These are phyloP conservation scores for Aspergillus leporis DNA, from an alignment of 495 filamentous ascomycete genomes.

Conservation along the genomic window DNA sequence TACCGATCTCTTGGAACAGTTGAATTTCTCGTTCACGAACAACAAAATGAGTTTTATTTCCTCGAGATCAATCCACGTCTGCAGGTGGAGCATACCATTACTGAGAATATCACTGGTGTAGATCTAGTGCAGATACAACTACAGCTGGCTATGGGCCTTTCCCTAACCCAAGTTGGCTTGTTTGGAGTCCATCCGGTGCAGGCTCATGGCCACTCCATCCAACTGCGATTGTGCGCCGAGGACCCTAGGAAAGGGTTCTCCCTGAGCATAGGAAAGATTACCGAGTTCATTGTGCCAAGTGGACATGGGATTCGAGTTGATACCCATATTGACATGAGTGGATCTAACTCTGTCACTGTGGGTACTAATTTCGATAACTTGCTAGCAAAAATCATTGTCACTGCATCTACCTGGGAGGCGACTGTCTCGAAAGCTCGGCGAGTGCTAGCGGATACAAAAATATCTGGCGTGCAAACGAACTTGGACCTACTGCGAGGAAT, in stretches of 20 bases:
- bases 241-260: constrained; percentile 52
- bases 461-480: constrained; percentile 58
- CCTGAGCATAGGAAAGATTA: constrained; percentile 59
- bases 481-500: constrained; percentile 54
- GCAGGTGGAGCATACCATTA: constrained; percentile 58
- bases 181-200: constrained; percentile 31
- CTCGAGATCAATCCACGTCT: constrained; percentile 65
- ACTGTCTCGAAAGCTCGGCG: constrained; percentile 52
- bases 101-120: constrained; percentile 53
- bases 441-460: constrained; percentile 52
- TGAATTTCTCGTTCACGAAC: constrained; percentile 61
- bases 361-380: constrained; percentile 60
- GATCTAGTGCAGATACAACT: constrained; percentile 60
- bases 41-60: constrained; percentile 59
- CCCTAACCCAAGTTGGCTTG: constrained; percentile 44
- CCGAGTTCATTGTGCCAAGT: constrained; percentile 50
- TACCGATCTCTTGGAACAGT: constrained; percentile 60
- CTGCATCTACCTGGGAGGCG: constrained; percentile 51
- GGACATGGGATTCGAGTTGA: constrained; percentile 60
- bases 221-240: constrained; percentile 60
- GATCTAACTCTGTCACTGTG: constrained; percentile 36
- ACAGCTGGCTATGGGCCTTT: constrained; percentile 51
- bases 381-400: constrained; percentile 62
- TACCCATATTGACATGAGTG: constrained; percentile 46
- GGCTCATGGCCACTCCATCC: constrained; percentile 45